phyloP scores from a whole-genome alignment of 1,139 yeast genomes.

The Candida buenavistaensis region DNA sequence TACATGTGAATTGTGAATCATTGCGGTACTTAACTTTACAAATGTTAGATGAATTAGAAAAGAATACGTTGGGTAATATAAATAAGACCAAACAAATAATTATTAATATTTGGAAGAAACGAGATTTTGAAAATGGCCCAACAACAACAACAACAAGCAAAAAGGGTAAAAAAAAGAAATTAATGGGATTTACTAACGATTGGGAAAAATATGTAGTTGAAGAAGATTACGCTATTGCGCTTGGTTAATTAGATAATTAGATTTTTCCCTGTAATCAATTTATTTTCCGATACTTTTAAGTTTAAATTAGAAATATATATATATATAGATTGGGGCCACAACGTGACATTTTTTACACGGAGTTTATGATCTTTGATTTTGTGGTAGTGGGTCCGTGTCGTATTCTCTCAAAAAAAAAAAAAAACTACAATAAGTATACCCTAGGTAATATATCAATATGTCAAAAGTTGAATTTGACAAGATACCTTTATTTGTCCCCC shows the following conservation, averaged over 20 bases:
- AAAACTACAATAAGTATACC: no score
- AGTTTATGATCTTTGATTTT: no score
- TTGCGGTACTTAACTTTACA: conserved; percentile 25
- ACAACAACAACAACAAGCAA: conserved; percentile 6
- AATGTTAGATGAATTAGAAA: conserved; percentile 25
- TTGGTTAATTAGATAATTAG: conserved; percentile 17
- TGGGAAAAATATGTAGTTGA: conserved; percentile 34
- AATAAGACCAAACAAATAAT: conserved; percentile 23
- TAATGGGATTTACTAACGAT: conserved; percentile 25
- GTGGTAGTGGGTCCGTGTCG: no score
- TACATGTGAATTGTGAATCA: conserved; percentile 23
- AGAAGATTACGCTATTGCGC: conserved; percentile 24
- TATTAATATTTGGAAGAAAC: conserved; percentile 26
- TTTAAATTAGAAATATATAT: no score
- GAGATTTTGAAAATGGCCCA: conserved; percentile 27
- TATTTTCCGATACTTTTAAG: no score
- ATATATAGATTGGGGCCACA: no score
- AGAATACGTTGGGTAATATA: conserved; percentile 28
- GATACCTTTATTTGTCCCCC: no score
- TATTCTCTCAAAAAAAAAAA: no score
- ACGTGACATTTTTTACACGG: no score
- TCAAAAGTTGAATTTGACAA: no score
- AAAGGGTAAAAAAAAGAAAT: conserved; percentile 11
- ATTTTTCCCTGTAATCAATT: not conserved
- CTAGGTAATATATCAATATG: no score